Percentiles rank a stretch among this genome's conserved stretches.
These are phyloP conservation scores for Diaporthe batatas DNA, from an alignment of 2,329 filamentous ascomycete genomes.

Conservation along the genomic window DNA sequence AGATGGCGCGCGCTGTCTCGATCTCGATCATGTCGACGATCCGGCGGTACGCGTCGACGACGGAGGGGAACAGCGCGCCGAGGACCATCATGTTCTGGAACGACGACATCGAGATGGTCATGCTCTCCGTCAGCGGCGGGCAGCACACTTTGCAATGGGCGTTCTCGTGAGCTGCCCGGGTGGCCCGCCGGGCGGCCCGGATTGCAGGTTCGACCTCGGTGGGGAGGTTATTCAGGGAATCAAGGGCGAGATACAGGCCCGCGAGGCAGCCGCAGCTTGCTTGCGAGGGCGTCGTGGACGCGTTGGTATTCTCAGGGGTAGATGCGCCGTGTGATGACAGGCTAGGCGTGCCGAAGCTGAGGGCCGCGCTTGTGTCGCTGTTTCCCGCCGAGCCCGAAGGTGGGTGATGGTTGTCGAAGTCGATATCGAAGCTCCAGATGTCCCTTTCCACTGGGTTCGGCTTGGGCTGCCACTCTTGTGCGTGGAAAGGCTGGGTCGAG, in stretches of 20 bases:
- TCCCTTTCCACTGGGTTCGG: background rate
- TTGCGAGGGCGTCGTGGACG: background rate
- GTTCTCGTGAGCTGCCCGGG: constrained; percentile 63
- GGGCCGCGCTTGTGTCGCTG: background rate
- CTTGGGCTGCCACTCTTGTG: constrained; percentile 34
- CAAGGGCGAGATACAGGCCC: constrained; percentile 63
- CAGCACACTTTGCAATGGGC: constrained; percentile 66
- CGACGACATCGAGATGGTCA: constrained; percentile 58
- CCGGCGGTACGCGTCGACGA: constrained; percentile 68
- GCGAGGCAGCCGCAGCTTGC: constrained; percentile 62
- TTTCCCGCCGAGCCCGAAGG: background rate
- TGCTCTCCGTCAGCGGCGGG: constrained; percentile 47
- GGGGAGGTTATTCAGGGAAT: constrained; percentile 63
- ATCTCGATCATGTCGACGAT: constrained; percentile 68
- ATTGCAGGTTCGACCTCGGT: constrained; percentile 61
- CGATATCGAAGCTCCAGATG: constrained; percentile 23
- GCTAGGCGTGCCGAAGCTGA: constrained; percentile 30
- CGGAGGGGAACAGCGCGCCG: constrained; percentile 68
- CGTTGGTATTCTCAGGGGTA: constrained; percentile 34
- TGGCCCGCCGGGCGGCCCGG: constrained; percentile 61
- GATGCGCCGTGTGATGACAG: constrained; percentile 37
- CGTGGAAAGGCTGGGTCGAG: constrained; percentile 33
- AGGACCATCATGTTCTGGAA: constrained; percentile 73
- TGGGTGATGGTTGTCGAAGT: constrained; percentile 21
- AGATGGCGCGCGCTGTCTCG: constrained; percentile 61